Percentiles rank a stretch among this genome's conserved stretches.
These are phyloP conservation scores for Mycocentrospora acerina DNA, from an alignment of 2,329 filamentous ascomycete species.

Conservation along the genomic window DNA sequence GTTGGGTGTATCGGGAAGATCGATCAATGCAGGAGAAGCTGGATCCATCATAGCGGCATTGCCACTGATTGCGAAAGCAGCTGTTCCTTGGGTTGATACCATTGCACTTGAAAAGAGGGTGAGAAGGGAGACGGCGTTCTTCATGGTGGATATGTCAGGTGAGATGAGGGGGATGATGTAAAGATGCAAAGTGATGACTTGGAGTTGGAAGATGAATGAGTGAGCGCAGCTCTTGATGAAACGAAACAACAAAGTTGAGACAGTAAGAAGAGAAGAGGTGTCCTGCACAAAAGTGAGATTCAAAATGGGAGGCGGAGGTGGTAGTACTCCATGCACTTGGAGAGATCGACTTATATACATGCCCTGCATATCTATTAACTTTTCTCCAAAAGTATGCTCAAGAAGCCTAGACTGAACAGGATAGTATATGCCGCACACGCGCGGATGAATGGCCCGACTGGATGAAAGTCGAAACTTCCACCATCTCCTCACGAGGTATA, in stretches of 20 bases:
- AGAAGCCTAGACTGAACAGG: no score
- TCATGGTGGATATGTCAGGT: conserved; percentile 38
- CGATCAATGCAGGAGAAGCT: no score
- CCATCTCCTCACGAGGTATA: no score
- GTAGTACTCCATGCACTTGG: conserved; percentile 1
- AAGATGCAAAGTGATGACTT: conserved; percentile 34
- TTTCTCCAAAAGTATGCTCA: no score
- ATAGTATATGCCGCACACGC: neutral
- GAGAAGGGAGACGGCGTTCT: conserved; percentile 34
- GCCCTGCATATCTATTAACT: no score
- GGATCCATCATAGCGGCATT: conserved; percentile 23
- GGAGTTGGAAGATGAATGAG: conserved; percentile 33
- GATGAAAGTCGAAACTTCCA: no score
- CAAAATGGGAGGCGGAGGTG: conserved; percentile 14
- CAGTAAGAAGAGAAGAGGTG: no score
- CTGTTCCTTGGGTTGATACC: conserved; percentile 32
- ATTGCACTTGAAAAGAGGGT: conserved; percentile 38
- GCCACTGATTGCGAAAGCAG: conserved; percentile 24
- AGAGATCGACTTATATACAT: neutral
- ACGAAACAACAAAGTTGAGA: no score
- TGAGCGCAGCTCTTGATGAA: no score
- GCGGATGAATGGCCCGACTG: no score
- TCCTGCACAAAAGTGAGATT: conserved; percentile 7
- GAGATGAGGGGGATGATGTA: conserved; percentile 24
- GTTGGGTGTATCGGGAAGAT: no score